These are phyloP conservation scores for Globisporangium paroecandrum DNA, from an alignment of 352 stramenopile species.

Conservation along the genomic window DNA sequence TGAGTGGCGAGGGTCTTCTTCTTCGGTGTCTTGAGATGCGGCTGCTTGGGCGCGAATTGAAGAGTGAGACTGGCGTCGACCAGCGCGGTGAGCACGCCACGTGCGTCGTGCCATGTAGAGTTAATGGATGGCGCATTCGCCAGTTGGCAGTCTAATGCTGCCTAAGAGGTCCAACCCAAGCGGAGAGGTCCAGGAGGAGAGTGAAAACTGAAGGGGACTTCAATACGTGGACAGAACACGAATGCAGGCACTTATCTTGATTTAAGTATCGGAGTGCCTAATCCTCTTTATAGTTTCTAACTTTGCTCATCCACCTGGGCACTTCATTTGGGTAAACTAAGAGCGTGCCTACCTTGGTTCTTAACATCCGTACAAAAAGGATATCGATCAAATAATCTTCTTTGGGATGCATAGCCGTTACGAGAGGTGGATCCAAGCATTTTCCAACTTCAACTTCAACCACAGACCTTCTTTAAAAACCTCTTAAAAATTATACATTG, in stretches of 20 bases:
- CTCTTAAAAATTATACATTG: background rate
- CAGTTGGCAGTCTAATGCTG: background rate
- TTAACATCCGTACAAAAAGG: no score
- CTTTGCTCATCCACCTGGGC: no score
- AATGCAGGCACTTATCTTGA: no score
- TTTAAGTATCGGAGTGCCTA: no score
- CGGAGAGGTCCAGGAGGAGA: background rate
- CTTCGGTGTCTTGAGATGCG: background rate
- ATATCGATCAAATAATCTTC: no score
- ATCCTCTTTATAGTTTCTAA: no score
- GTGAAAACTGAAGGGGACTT: background rate
- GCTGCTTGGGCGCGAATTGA: constrained; percentile 4
- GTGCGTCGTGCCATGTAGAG: background rate
- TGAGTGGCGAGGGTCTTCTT: background rate
- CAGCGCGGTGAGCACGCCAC: background rate
- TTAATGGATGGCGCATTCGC: background rate
- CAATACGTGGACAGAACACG: no score
- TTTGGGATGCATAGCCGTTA: no score
- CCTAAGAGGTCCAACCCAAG: background rate
- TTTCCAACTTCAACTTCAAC: background rate
- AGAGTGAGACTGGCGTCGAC: constrained; percentile 2
- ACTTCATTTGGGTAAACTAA: no score
- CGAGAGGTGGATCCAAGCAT: no score
- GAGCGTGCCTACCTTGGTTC: no score
- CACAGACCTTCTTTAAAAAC: background rate